Conservation (phyloP, 2,329 filamentous ascomycete genomes). For the Epichloe baconii region DNA sequence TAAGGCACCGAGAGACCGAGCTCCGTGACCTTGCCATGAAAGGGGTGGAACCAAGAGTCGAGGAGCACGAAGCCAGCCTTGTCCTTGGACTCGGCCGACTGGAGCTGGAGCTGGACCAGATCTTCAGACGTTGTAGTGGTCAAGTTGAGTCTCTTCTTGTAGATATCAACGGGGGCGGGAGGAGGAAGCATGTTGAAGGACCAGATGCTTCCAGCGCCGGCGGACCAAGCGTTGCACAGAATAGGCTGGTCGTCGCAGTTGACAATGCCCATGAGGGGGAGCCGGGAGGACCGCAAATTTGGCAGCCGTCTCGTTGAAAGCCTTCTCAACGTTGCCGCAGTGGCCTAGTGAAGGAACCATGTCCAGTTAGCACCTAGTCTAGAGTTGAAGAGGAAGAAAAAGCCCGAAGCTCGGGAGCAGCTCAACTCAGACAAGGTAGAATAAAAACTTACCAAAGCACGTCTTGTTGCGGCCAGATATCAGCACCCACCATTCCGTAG, state of each 20-base stretch:
- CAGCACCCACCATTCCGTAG: conserved; percentile 66
- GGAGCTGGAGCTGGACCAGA: conserved; percentile 45
- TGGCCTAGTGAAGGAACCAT: conserved; percentile 32
- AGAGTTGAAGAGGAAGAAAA: neutral
- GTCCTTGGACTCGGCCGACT: conserved; percentile 37
- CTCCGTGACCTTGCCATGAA: conserved; percentile 54
- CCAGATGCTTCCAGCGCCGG: conserved; percentile 51
- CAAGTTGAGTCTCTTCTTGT: conserved; percentile 53
- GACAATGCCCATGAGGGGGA: conserved; percentile 52
- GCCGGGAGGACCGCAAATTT: conserved; percentile 47
- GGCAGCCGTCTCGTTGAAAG: conserved; percentile 52
- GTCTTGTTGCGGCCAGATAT: conserved; percentile 67
- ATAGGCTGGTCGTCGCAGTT: conserved; percentile 65
- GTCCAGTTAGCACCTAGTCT: neutral
- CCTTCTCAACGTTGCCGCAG: conserved; percentile 50
- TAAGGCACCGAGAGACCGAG: conserved; percentile 48
- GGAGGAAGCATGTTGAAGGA: conserved; percentile 54
- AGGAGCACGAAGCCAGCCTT: conserved; percentile 35
- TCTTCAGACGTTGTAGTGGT: conserved; percentile 53
- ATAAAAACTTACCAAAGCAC: conserved; percentile 45
- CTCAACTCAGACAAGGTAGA: neutral
- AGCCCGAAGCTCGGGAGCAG: no score
- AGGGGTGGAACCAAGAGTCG: conserved; percentile 63
- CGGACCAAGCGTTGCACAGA: conserved; percentile 63
- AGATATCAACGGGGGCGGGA: conserved; percentile 50